Evolutionary conservation across 2,329 filamentous ascomycete species (phyloP), one percentile per base, ranked within the genome.

Genomic region (Juglanconis sp.): DNA sequence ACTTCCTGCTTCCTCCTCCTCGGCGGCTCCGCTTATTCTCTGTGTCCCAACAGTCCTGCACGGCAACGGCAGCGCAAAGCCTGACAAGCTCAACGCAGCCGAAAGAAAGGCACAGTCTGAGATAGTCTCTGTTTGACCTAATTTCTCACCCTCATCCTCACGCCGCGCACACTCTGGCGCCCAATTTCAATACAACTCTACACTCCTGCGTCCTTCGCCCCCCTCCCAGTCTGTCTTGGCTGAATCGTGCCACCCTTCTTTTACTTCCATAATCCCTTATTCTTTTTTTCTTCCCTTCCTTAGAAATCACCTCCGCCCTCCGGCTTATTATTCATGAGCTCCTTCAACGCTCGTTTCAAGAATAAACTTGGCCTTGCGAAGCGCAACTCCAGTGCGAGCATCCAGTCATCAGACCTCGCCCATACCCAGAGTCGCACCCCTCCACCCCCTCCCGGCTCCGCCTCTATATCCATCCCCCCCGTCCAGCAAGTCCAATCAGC

Each of bases 331-430:
- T 79, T 77, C 81, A 90, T 90, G 87, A 90, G 85, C 83, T 90
- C 87, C 82, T 84, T 90, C 85, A 91, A 90, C 81, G 85, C 86
- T 75, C 87, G 88, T 77, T 86, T 91, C 31, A 57, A 57, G 76
- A 90, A 90, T 82, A 84, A 85, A 82, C 83, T 92, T 79, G 88
- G 89, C 78, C 89, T 91, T 81, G 88, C 88, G 79, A 91, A 90
- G 84, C 87, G 89, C 77, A 90, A 87, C 81, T 88, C 87, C 71
- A 81, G 81, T 70, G 81, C 82, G 73, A 85, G 81, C 75, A 83
- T 84, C 70, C 80, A 82, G 67, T 77, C 75, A 71, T 72, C 76
- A 72, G 77, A 81, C 72, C 64, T 72, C 65, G 65, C 72, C 70
- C 73, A 73, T 72, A 76, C 70, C 70, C 73, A 73, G 73, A 77